Evolutionary conservation across 2,329 filamentous ascomycete genomes (phyloP), one percentile per base, ranked within the genome.

Genomic region (Drechslerella dactyloides): DNA sequence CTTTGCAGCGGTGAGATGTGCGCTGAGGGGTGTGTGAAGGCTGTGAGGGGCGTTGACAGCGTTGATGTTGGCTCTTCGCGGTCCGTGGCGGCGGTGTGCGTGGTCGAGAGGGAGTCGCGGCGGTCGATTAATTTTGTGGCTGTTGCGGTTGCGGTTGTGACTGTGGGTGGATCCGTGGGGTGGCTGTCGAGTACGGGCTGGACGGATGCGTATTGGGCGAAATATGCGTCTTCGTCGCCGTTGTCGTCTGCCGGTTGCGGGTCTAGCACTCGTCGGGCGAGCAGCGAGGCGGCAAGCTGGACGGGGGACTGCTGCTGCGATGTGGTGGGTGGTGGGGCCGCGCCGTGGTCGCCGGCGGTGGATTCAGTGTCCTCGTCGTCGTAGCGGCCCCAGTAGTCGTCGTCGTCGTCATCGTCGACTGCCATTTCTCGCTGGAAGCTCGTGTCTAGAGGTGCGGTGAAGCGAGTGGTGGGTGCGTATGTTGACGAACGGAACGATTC

Each of bases 321-420:
- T 76, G 13, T 19, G 19, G 63, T 54, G 24, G 61, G 59, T 35
- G 72, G 61, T 19, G 56, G 21, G 11, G 74, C 78, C 7, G 78
- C 78, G 33, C 75, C 77, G 13, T 75, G 74, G 58, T 72, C 76
- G 11, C 78, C 73, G 15, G 75, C 75, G 8, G 54, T 58, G 1
- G 88, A 88, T 11, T 85, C 87, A 7, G 66, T 70, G 40, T 70
- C 66, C 19, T 63, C 66, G 4, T 64, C 85, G 78, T 91, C 89
- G 78, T 93, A 93, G 72, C 86, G 85, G 33, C 86, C 88, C 90
- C 90, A 93, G 79, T 93, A 93, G 75, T 87, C 88, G 74, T 90
- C 89, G 73, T 91, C 88, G 33, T 90, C 88, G 21, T 89, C 88
- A 0, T 69, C 65, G 1, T 63, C 53, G 7, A 87, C 86, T 0